phyloP scores from a whole-genome alignment of 2,329 filamentous ascomycete species.

The Ampelomyces quisqualis region DNA sequence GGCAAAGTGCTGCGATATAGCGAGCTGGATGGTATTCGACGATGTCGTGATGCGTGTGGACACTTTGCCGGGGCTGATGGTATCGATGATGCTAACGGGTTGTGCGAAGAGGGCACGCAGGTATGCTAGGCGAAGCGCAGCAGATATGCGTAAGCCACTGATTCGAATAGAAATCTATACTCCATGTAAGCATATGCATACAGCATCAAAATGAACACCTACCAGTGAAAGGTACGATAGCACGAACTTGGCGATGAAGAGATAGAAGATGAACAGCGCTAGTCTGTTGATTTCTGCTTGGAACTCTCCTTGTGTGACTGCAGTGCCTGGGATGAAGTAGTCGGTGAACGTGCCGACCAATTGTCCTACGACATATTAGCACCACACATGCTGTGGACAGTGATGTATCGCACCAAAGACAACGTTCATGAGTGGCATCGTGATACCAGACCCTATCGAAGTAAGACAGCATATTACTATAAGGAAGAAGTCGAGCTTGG shows the following conservation, averaged over 20 bases:
- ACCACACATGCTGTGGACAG: conserved; percentile 30
- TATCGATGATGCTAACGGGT: conserved; percentile 52
- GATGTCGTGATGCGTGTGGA: conserved; percentile 55
- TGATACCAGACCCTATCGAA: conserved; percentile 38
- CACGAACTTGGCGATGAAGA: conserved; percentile 42
- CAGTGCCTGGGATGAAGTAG: conserved; percentile 53
- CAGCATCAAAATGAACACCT: conserved; percentile 3
- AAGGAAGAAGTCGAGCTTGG: conserved; percentile 32
- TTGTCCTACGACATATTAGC: conserved; percentile 25
- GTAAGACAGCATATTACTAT: conserved; percentile 30
- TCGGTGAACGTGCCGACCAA: conserved; percentile 56
- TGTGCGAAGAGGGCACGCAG: conserved; percentile 53
- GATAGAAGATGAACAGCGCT: conserved; percentile 34
- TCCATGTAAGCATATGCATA: not conserved
- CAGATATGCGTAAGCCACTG: conserved; percentile 54
- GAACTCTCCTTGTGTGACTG: conserved; percentile 52
- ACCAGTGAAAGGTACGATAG: conserved; percentile 40
- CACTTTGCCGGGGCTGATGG: conserved; percentile 53
- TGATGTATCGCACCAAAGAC: conserved; percentile 51
- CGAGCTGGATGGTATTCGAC: conserved; percentile 56
- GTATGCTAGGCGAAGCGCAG: conserved; percentile 53
- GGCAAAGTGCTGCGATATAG: conserved; percentile 56
- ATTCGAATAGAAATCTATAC: conserved; percentile 51
- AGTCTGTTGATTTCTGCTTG: conserved; percentile 49
- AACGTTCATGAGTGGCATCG: conserved; percentile 59